Evolutionary conservation across 2,329 filamentous ascomycete species (phyloP).

Genomic region (Cordyceps cicadae): DNA sequence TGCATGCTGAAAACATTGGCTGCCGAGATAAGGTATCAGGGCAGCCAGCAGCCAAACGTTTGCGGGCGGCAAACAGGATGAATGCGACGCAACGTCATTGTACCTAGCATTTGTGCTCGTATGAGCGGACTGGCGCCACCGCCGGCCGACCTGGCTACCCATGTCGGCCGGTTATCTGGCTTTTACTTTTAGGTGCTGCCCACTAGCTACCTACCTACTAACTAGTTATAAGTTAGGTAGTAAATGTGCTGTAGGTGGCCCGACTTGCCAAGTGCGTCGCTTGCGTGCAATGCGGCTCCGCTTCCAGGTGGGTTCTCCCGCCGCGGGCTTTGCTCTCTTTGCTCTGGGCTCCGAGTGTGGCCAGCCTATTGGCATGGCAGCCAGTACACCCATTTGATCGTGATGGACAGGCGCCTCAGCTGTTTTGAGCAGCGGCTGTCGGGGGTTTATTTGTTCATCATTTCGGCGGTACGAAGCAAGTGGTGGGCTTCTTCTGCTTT

Average conservation of each 20-base stretch:
- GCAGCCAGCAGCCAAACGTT: not conserved
- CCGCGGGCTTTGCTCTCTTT: not conserved
- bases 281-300: conserved; percentile 6
- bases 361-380: not conserved
- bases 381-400: not conserved
- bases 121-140: not conserved
- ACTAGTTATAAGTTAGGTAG: too few species aligned
- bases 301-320: conserved; percentile 2
- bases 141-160: not conserved
- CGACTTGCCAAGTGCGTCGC: not conserved
- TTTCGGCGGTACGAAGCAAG: too few species aligned
- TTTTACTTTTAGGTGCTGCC: too few species aligned
- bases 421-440: too few species aligned
- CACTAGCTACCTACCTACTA: too few species aligned
- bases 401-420: not conserved
- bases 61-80: not conserved
- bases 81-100: conserved; percentile 4
- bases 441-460: too few species aligned
- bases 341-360: not conserved
- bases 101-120: not conserved
- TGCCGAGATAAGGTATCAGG: not conserved
- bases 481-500: too few species aligned
- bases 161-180: not conserved
- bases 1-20: not conserved
- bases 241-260: not conserved